A percentile compares a stretch with the other conserved stretches of the same genome.
Evolutionary conservation across 176 grass and related monocot genomes (phyloP).

Genomic region (Aechmea fasciata): DNA sequence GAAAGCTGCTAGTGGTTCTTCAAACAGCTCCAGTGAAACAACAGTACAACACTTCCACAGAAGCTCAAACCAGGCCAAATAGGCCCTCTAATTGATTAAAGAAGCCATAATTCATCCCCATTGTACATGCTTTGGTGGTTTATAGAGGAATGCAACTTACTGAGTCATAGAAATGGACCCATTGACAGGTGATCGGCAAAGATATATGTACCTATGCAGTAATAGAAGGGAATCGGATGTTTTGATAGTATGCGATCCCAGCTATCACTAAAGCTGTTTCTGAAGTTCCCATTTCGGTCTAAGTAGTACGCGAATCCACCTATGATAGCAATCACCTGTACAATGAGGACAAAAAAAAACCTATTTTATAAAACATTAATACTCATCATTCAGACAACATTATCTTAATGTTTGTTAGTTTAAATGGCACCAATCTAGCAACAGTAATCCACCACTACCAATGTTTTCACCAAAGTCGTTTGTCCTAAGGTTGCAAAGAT

Average conservation of each 20-base stretch:
- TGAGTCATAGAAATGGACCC: no score
- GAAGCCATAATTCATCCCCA: no score
- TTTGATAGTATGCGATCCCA: constrained; percentile 94
- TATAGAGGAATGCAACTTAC: no score
- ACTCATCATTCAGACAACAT: background rate
- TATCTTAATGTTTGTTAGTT: background rate
- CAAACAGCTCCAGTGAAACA: no score
- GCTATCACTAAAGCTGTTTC: constrained; percentile 83
- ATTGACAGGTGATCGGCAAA: background rate
- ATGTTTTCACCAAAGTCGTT: background rate
- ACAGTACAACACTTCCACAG: no score
- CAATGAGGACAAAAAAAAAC: constrained; percentile 9
- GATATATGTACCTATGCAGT: constrained; percentile 71
- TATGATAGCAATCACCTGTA: constrained; percentile 69
- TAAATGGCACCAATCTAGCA: background rate
- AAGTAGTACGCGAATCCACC: constrained; percentile 68
- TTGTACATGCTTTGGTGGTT: no score
- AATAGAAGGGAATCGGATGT: constrained; percentile 94
- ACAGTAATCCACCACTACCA: background rate
- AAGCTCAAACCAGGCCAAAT: no score
- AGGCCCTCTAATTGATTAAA: no score
- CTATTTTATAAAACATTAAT: background rate
- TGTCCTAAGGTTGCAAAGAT: background rate
- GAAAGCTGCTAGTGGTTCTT: no score
- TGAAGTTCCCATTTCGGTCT: constrained; percentile 83